A percentile compares a stretch with the other conserved stretches of the same genome.
Evolutionary conservation across 257 asterid genomes (phyloP).

Genomic region (Nicotiana tabacum): DNA sequence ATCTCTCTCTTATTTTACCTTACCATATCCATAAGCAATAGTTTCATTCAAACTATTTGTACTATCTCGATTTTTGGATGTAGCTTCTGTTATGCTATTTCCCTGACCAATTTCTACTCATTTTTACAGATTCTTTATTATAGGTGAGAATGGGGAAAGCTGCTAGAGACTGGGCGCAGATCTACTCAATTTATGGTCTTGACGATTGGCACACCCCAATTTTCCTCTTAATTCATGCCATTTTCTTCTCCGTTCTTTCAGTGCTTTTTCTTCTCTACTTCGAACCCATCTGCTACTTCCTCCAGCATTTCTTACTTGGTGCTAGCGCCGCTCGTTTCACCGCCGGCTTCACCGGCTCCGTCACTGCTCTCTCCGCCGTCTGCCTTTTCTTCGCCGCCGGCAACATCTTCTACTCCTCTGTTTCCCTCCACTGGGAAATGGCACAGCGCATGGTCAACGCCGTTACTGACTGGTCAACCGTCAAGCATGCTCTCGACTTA

Average conservation of each 20-base stretch:
- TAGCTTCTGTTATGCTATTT: too few species aligned
- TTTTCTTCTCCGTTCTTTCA: conserved; percentile 53
- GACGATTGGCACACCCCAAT: conserved; percentile 87
- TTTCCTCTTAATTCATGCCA: conserved; percentile 65
- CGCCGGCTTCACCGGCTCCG: conserved; percentile 85
- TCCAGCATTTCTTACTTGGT: conserved; percentile 51
- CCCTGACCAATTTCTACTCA: conserved; percentile 17
- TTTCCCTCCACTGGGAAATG: conserved; percentile 86
- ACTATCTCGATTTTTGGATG: too few species aligned
- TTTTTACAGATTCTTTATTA: conserved; percentile 26
- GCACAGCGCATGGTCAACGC: conserved; percentile 82
- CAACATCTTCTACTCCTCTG: conserved; percentile 82
- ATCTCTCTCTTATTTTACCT: background rate
- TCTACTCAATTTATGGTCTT: conserved; percentile 90
- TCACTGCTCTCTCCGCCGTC: conserved; percentile 80
- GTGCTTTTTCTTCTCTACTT: conserved; percentile 66
- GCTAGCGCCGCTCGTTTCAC: conserved; percentile 70
- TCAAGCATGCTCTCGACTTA: conserved; percentile 79
- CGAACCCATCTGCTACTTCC: conserved; percentile 59
- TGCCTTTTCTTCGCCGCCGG: conserved; percentile 83
- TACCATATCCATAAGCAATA: background rate
- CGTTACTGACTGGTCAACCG: conserved; percentile 83
- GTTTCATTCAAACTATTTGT: background rate
- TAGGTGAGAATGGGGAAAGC: conserved; percentile 50
- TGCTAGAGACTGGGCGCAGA: conserved; percentile 88